Base-by-base conservation (phyloP, 371 early-diverging fungal genomes). In the Mucor plumbeus region DNA sequence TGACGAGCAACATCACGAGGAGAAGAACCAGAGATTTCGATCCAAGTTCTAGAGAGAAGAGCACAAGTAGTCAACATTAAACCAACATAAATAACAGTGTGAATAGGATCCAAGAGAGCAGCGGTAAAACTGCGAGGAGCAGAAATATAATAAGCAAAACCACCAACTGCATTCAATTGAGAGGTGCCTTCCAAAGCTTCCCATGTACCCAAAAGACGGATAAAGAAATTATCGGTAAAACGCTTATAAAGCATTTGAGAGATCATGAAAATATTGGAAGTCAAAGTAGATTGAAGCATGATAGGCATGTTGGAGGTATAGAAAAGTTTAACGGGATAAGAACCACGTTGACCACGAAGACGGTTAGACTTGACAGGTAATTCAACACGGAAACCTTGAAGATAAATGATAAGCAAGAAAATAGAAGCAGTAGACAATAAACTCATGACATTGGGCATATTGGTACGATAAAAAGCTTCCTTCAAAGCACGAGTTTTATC, bases 301-400 rank as follows among this genome's bases (percentile, higher is more conserved):
- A 99, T 97, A 60, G 99, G 99, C 97, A 98, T 99, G 89, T 99
- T 99, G 78, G 99, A 98, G 54, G 99, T 99, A 89, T 99, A 99
- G 80, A 99, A 98, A 56, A 99, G 87, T 87, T 99, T 99, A 90
- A 99, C 90, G 56, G 99, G 99, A 87, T 95, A 99, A 63, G 95
- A 90, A 34, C 98, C 98, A 76, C 94, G 95, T 79, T 98, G 98
- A 59, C 99, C 99, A 82, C 98, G 95, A 78, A 95, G 90, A 62
- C 94, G 91, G 75, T 92, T 94, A 36, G 98, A 98, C 83, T 99
- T 99, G 83, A 99, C 94, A 54, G 99, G 99, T 62, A 99, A 89
- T 81, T 99, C 99, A 64, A 99, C 97, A 69, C 99, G 93, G 94
- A 99, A 96, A 44, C 99, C 99, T 85, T 99, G 99, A 61, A 99